Evolutionary conservation across 2,329 filamentous ascomycete genomes (phyloP), one percentile per base, ranked within the genome.

Genomic region (Fusarium sublunatum): DNA sequence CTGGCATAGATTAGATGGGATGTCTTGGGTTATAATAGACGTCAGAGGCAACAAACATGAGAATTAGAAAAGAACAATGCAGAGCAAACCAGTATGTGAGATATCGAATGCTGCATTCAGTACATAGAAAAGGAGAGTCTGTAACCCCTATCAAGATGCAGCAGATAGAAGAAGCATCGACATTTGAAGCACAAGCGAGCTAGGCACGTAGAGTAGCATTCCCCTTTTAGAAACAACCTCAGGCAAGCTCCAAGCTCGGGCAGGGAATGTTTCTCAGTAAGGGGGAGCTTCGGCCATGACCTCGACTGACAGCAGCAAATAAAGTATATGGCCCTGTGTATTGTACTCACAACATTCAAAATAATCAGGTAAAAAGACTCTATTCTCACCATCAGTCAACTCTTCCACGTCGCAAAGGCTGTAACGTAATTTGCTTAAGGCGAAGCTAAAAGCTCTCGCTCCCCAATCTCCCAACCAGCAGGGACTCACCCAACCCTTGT

Each of bases 391-490:
- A 38, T 60, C 44, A 48, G 36, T 39, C 42, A 48, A 38, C 26
- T 55, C 10, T 24, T 24, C 35, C 19, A 45, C 26, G 41, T 53
- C 5, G 7, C 12, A 6, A 13, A 13, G 12, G 31, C 26, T 39
- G 26, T 31, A 38, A 19, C 38, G 47, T 65, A 65, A 65, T 65
- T 65, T 65, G 62, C 62, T 46, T 42, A 34, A 65, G 39, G 61
- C 52, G 31, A 55, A 55, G 54, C 54, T 59, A 54, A 38, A 58
- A 65, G 62, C 58, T 60, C 62, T 48, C 60, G 58, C 60, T 58
- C 26, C 61, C 34, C 59, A 69, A 70, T 70, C 67, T 70, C 67
- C 67, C 67, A 64, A 53, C 58, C 52, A 60, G 36, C 51, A 42
- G 56, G 43, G 44, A 43, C 41, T 50, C 32, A 39, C 31, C 31